Evolutionary conservation across 176 grass and related monocot genomes (phyloP).

Genomic region (Carex cristatella): DNA sequence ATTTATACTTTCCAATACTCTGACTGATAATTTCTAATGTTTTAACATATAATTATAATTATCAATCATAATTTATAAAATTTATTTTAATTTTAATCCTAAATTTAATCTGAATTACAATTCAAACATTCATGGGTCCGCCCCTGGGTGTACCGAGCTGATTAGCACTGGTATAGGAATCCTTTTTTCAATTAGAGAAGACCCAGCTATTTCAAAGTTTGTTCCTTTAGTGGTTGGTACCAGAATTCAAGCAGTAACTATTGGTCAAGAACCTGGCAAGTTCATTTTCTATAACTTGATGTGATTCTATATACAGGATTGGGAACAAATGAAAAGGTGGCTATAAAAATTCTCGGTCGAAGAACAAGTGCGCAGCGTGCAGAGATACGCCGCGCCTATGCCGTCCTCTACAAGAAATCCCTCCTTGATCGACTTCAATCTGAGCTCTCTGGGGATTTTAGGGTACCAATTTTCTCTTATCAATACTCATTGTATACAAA

Average conservation of each 20-base stretch:
- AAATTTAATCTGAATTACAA: too few relatives aligned
- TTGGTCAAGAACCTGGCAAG: not conserved
- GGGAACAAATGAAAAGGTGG: constrained; percentile 56
- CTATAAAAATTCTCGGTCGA: constrained; percentile 41
- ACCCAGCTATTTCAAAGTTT: not conserved
- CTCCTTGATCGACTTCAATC: constrained; percentile 55
- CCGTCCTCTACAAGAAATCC: constrained; percentile 48
- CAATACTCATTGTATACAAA: not conserved
- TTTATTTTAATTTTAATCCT: too few relatives aligned
- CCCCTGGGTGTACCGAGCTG: not conserved
- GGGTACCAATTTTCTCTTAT: constrained; percentile 32
- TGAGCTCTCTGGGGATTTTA: constrained; percentile 63
- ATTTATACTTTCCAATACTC: too few relatives aligned
- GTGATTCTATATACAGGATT: constrained; percentile 32
- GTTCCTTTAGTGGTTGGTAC: not conserved
- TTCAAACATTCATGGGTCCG: too few relatives aligned
- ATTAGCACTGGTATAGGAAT: not conserved
- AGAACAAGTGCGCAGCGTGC: constrained; percentile 50
- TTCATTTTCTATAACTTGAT: not conserved
- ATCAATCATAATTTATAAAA: too few relatives aligned
- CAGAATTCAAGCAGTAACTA: not conserved
- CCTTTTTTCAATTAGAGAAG: not conserved
- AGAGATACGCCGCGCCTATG: constrained; percentile 53
- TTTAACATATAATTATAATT: too few relatives aligned
- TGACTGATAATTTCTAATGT: too few relatives aligned